Evolutionary conservation across 768 basidiomycete species (phyloP).

Genomic region (Tulasnella sp.): DNA sequence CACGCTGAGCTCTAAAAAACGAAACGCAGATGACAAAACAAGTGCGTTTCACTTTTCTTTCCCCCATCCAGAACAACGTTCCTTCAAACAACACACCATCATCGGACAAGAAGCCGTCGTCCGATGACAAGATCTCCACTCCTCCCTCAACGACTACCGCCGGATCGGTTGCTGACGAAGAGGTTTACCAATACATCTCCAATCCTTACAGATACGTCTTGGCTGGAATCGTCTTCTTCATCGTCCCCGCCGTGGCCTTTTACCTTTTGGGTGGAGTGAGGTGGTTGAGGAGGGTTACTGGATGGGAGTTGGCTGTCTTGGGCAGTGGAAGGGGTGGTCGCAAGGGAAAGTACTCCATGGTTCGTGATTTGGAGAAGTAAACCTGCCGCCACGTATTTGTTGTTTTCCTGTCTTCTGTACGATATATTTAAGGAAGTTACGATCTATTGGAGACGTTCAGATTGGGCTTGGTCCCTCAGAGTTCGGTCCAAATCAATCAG

Average conservation of each 20-base stretch:
- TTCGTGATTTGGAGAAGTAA: constrained; percentile 6
- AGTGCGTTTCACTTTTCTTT: constrained; percentile 8
- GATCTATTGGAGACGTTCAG: background rate
- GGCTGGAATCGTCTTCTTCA: constrained; percentile 5
- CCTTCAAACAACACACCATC: background rate
- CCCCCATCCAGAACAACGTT: background rate
- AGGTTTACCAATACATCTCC: constrained; percentile 5
- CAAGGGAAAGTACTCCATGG: background rate
- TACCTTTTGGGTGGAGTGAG: constrained; percentile 2
- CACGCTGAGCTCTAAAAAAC: constrained; percentile 78
- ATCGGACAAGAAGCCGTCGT: background rate
- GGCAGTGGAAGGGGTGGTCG: background rate
- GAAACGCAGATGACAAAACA: background rate
- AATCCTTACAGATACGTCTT: constrained; percentile 7
- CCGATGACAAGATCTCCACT: background rate
- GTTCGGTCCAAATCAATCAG: too few species aligned
- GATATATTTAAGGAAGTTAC: background rate
- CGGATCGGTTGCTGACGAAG: background rate
- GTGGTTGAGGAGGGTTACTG: constrained; percentile 8
- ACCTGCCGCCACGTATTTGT: background rate
- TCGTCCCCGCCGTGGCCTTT: constrained; percentile 2
- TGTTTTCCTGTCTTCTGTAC: background rate
- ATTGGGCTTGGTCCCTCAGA: too few species aligned
- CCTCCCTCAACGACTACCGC: background rate
- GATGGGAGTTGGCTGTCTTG: background rate